These are phyloP conservation scores for Neoboletus brunneissimus DNA, from an alignment of 768 basidiomycete genomes.

Conservation along the genomic window DNA sequence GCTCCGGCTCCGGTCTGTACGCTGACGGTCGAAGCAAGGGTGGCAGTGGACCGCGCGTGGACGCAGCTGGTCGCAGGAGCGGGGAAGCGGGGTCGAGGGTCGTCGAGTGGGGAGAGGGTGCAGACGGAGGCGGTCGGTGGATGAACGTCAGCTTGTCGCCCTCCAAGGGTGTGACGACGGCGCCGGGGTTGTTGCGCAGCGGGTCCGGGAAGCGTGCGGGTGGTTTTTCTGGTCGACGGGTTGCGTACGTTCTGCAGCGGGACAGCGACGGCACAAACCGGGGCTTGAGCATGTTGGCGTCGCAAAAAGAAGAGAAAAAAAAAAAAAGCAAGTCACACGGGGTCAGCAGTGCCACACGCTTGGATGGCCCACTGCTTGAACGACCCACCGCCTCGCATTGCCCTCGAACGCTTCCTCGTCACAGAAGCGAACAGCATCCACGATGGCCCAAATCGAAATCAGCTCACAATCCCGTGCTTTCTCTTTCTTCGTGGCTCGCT, in stretches of 20 bases:
- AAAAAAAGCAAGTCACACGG: not conserved
- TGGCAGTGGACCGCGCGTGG: constrained; percentile 39
- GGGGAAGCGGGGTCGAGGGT: constrained; percentile 71
- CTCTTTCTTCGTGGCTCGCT: not conserved
- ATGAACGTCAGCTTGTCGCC: constrained; percentile 71
- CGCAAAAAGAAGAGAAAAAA: not conserved
- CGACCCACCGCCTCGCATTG: constrained; percentile 2
- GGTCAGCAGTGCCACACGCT: not conserved
- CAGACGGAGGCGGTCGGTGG: constrained; percentile 79
- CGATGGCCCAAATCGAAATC: not conserved
- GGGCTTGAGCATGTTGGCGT: constrained; percentile 19
- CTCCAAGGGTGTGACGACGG: constrained; percentile 46
- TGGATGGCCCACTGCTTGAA: not conserved
- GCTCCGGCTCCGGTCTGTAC: constrained; percentile 33
- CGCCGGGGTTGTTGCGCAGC: constrained; percentile 49
- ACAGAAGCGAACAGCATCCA: constrained; percentile 5
- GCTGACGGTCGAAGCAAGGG: constrained; percentile 46
- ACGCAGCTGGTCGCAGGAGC: constrained; percentile 46
- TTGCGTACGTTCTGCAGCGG: constrained; percentile 40
- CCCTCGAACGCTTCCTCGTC: not conserved
- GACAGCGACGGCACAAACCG: constrained; percentile 7
- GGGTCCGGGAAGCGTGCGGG: constrained; percentile 61
- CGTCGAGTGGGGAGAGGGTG: constrained; percentile 69
- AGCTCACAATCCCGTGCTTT: not conserved
- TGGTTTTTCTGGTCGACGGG: constrained; percentile 38